These are phyloP conservation scores for Rhizophagus clarus DNA, from an alignment of 192 early-diverging fungal species.

Conservation along the genomic window DNA sequence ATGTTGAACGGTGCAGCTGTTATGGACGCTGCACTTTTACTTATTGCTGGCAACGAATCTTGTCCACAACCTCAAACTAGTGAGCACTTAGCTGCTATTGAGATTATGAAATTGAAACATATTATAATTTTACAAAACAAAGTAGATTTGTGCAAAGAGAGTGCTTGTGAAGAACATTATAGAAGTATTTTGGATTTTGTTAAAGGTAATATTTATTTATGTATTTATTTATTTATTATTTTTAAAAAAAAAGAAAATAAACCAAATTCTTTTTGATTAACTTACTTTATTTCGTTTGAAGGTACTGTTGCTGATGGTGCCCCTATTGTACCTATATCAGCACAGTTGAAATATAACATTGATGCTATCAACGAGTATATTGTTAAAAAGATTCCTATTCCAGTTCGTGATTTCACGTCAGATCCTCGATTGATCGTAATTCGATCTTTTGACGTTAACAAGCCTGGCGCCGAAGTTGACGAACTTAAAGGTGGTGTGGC, in stretches of 20 bases:
- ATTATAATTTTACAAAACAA: conserved; percentile 99
- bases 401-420: conserved; percentile 88
- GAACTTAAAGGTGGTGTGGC: conserved; percentile 96
- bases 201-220: too few species aligned
- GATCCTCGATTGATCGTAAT: conserved; percentile 96
- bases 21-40: conserved; percentile 97
- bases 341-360: conserved; percentile 98
- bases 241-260: too few species aligned
- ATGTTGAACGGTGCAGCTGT: conserved; percentile 99
- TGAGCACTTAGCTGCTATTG: conserved; percentile 98
- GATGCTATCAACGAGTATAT: conserved; percentile 98
- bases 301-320: conserved; percentile 90
- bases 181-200: conserved; percentile 90
- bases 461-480: conserved; percentile 92
- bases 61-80: conserved; percentile 99
- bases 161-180: conserved; percentile 87
- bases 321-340: conserved; percentile 97
- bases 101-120: conserved; percentile 97
- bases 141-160: conserved; percentile 95
- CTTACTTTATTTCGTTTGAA: background rate
- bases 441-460: conserved; percentile 98
- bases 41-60: conserved; percentile 97
- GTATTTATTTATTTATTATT: background rate
- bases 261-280: background rate
- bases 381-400: conserved; percentile 92